phyloP scores from a whole-genome alignment of 306 rosid genomes.

The Prinsepia uniflora region DNA sequence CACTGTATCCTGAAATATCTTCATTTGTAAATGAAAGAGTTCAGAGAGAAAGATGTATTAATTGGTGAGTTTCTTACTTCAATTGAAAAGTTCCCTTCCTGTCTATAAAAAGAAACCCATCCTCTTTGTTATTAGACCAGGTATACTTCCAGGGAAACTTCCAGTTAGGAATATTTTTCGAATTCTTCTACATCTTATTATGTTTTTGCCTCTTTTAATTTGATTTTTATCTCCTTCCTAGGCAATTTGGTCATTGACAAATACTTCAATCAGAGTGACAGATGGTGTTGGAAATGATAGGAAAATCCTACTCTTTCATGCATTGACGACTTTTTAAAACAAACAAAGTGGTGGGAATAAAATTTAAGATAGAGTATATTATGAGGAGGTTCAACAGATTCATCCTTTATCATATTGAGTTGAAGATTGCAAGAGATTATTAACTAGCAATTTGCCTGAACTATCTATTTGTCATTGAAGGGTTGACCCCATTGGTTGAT shows the following conservation, averaged over 20 bases:
- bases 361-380: neutral
- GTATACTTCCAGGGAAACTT: neutral
- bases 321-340: neutral
- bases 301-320: neutral
- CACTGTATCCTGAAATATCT: neutral
- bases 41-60: neutral
- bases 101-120: neutral
- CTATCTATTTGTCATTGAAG: neutral
- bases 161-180: neutral
- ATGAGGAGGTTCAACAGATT: neutral
- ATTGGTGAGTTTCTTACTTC: neutral
- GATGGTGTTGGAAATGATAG: neutral
- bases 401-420: neutral
- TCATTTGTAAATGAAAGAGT: no score
- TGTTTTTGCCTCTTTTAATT: neutral
- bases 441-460: neutral
- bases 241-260: neutral
- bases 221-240: neutral
- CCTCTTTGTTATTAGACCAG: no score
- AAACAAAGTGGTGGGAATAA: neutral
- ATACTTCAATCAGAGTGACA: neutral
- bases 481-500: neutral
- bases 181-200: neutral
- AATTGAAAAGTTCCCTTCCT: neutral
- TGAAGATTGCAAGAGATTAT: neutral